Evolutionary conservation across 495 filamentous ascomycete genomes (phyloP).

Genomic region (Hypoxylon trugodes): DNA sequence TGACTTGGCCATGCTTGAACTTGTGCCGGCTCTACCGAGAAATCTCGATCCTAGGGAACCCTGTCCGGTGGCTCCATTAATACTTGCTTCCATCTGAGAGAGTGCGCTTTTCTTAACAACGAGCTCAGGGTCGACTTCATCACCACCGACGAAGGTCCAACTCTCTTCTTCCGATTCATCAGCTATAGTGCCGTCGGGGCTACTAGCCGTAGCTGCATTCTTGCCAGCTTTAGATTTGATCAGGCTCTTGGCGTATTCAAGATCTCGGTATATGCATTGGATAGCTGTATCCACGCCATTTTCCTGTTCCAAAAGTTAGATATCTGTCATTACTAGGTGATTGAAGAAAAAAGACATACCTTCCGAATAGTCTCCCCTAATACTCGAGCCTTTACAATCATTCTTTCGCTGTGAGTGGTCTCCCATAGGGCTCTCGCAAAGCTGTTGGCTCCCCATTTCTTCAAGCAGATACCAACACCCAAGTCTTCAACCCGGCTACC

Average conservation of each 20-base stretch:
- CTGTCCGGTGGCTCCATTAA: neutral
- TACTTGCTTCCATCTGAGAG: constrained; percentile 35
- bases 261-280: constrained; percentile 91
- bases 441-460: constrained; percentile 82
- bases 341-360: constrained; percentile 60
- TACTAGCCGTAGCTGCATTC: constrained; percentile 50
- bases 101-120: constrained; percentile 43
- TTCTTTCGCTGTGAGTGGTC: constrained; percentile 83
- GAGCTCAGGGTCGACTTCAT: constrained; percentile 46
- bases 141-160: constrained; percentile 59
- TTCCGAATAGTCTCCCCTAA: constrained; percentile 87
- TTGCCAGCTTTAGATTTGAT: constrained; percentile 68
- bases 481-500: constrained; percentile 88
- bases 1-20: neutral
- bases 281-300: constrained; percentile 89
- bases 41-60: constrained; percentile 23
- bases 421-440: constrained; percentile 93
- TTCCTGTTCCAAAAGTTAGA: constrained; percentile 64
- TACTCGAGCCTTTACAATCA: constrained; percentile 84
- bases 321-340: neutral
- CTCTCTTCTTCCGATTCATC: constrained; percentile 57
- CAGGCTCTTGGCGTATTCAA: constrained; percentile 92
- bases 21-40: constrained; percentile 18
- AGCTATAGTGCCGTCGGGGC: constrained; percentile 38
- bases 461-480: constrained; percentile 89